Conservation (phyloP, 2,329 filamentous ascomycete genomes). For the Dactylellina haptotyla region DNA sequence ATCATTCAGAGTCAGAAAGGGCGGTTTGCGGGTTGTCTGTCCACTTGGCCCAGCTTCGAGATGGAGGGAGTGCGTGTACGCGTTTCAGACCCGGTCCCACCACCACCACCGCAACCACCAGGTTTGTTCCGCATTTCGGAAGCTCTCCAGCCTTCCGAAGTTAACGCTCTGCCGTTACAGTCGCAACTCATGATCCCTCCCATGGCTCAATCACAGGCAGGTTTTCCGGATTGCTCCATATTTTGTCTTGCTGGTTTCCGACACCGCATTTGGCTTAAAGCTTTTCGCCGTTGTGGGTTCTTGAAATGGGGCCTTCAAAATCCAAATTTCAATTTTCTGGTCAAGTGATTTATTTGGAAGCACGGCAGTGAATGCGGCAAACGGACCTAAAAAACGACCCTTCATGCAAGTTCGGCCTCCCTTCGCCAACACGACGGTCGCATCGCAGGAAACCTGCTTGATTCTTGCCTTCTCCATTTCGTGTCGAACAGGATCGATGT, state of each 20-base stretch:
- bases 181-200: constrained; percentile 42
- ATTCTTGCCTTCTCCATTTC: constrained; percentile 27
- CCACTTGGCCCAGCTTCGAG: neutral
- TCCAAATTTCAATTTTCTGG: neutral
- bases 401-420: constrained; percentile 7
- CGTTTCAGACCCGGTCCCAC: constrained; percentile 12
- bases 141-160: constrained; percentile 31
- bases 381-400: no score
- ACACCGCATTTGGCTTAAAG: constrained; percentile 14
- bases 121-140: constrained; percentile 41
- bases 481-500: neutral
- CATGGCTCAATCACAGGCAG: constrained; percentile 21
- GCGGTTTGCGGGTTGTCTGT: neutral
- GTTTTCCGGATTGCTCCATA: neutral
- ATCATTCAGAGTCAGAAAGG: no score
- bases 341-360: constrained; percentile 36
- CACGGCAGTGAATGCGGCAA: constrained; percentile 10
- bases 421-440: neutral
- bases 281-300: no score
- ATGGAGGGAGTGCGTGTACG: constrained; percentile 8
- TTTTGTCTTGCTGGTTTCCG: constrained; percentile 12
- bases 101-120: neutral
- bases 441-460: neutral
- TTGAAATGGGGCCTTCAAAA: no score
- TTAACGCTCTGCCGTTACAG: constrained; percentile 19